Evolutionary conservation across 495 filamentous ascomycete genomes (phyloP).

Genomic region (Aspergillus leporis): DNA sequence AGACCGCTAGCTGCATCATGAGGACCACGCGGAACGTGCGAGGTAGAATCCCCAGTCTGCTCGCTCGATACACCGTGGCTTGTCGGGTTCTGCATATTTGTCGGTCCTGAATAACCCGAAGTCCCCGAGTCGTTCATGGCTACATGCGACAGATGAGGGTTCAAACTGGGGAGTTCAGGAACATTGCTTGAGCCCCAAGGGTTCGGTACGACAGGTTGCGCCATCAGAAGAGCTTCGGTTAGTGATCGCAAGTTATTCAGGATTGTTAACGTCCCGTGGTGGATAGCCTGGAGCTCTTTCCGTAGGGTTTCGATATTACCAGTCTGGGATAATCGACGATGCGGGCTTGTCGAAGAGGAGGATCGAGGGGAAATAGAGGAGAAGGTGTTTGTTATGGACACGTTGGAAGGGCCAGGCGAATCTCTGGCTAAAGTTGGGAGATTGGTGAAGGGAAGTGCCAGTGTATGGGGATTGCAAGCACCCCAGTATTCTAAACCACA

Average conservation of each 20-base stretch:
- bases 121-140: neutral
- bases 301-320: constrained; percentile 3
- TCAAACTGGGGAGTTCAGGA: neutral
- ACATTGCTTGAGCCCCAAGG: neutral
- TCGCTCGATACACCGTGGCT: neutral
- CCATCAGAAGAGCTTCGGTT: neutral
- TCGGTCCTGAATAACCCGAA: neutral
- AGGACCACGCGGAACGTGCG: neutral
- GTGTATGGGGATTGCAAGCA: neutral
- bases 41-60: neutral
- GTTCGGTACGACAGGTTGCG: neutral
- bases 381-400: neutral
- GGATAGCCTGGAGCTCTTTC: constrained; percentile 11
- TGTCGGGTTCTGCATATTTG: neutral
- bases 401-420: neutral
- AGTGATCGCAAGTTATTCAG: neutral
- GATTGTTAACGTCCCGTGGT: neutral
- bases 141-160: neutral
- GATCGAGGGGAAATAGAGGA: neutral
- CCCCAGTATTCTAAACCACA: constrained; percentile 4
- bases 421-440: neutral
- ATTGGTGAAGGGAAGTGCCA: neutral
- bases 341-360: neutral
- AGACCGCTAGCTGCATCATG: neutral
- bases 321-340: constrained; percentile 4